Conservation (phyloP, 2,329 filamentous ascomycete species). For the Sphaerulina musiva region DNA sequence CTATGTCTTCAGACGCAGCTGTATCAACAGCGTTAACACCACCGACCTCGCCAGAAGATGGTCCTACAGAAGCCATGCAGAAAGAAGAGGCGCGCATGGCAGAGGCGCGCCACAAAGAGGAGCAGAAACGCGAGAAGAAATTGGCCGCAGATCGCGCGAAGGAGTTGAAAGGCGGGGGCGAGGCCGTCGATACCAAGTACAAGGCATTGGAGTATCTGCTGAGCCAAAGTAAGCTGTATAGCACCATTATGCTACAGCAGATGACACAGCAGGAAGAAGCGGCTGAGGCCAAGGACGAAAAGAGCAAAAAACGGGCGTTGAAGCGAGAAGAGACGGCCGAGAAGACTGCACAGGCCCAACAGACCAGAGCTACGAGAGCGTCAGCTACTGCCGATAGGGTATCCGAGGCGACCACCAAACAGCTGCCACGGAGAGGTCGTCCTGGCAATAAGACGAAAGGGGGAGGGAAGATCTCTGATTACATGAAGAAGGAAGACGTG, state of each 20-base stretch:
- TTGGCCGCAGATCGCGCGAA: constrained; percentile 42
- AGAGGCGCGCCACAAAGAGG: constrained; percentile 38
- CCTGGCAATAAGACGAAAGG: constrained; percentile 32
- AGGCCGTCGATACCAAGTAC: constrained; percentile 45
- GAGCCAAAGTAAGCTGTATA: constrained; percentile 49
- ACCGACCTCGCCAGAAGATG: constrained; percentile 33
- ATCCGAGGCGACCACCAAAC: constrained; percentile 19
- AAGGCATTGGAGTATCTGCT: constrained; percentile 48
- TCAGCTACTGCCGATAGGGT: constrained; percentile 19
- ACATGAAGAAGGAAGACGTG: constrained; percentile 55
- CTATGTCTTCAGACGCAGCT: constrained; percentile 20
- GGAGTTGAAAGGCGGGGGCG: constrained; percentile 42
- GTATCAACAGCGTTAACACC: constrained; percentile 27
- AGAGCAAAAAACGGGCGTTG: constrained; percentile 40
- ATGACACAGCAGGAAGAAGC: constrained; percentile 48
- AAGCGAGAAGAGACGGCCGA: constrained; percentile 45
- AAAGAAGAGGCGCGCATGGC: constrained; percentile 44
- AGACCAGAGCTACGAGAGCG: constrained; percentile 42
- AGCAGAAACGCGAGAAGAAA: constrained; percentile 40
- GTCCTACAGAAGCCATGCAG: constrained; percentile 38
- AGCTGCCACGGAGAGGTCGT: constrained; percentile 30
- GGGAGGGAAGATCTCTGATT: constrained; percentile 49
- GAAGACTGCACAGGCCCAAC: constrained; percentile 40
- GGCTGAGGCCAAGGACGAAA: constrained; percentile 41
- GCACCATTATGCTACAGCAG: constrained; percentile 47